Evolutionary conservation across 345 rosid species (phyloP).

Genomic region (Hypericum androsaemum): DNA sequence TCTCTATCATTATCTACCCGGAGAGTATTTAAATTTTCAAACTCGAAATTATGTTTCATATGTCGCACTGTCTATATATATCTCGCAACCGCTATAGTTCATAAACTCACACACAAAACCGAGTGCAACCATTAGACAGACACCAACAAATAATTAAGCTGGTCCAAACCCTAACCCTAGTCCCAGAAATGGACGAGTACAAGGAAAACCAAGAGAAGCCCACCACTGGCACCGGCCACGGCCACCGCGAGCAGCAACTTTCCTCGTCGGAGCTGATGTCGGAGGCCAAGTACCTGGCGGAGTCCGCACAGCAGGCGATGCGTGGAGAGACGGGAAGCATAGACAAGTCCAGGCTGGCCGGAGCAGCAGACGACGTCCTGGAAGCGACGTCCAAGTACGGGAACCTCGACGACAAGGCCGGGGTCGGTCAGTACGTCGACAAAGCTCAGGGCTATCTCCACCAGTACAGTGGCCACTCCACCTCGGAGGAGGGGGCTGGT

Average conservation of each 20-base stretch:
- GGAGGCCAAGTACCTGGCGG: slow-evolving; percentile 60
- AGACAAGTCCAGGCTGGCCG: slow-evolving; percentile 52
- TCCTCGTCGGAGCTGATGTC: slow-evolving; percentile 46
- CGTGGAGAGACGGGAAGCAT: slow-evolving; percentile 30
- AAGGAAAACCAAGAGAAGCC: too few species aligned
- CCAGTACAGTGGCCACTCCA: slow-evolving; percentile 35
- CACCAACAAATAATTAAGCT: too few species aligned
- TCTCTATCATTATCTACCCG: too few species aligned
- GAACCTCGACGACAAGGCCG: slow-evolving; percentile 46
- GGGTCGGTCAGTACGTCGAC: slow-evolving; percentile 47
- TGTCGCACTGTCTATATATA: too few species aligned
- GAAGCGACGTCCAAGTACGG: slow-evolving; percentile 56
- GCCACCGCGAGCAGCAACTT: slow-evolving; percentile 11
- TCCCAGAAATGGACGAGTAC: too few species aligned
- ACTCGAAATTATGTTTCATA: too few species aligned
- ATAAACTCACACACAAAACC: too few species aligned
- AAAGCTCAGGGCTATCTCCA: slow-evolving; percentile 67
- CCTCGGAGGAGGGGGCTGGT: slow-evolving; percentile 18
- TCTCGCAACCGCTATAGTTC: too few species aligned
- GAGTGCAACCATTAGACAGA: too few species aligned
- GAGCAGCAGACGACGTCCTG: slow-evolving; percentile 51
- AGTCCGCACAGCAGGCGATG: slow-evolving; percentile 40
- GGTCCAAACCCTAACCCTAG: too few species aligned
- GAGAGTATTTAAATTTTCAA: too few species aligned
- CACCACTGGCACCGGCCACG: too few species aligned